Conservation (phyloP, 352 stramenopile species). For the Phytophthora pistaciae region DNA sequence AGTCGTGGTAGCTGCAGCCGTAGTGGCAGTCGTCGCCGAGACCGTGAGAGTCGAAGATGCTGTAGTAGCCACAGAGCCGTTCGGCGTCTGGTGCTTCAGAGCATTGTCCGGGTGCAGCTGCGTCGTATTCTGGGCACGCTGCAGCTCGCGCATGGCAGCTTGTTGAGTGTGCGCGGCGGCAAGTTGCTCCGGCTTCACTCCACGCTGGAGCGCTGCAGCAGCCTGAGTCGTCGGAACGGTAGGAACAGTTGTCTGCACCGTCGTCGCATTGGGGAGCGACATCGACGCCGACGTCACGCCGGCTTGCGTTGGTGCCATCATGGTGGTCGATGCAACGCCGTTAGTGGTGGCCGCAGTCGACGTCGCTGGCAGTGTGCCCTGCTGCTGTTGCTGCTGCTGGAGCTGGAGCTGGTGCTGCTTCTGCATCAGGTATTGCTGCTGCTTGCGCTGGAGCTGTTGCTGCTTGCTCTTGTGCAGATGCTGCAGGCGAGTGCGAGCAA, state of each 20-base stretch:
- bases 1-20: conserved; percentile 16
- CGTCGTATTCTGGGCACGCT: conserved; percentile 64
- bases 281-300: conserved; percentile 37
- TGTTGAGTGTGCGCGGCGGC: conserved; percentile 67
- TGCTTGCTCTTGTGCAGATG: conserved; percentile 86
- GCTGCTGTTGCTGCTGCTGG: conserved; percentile 74
- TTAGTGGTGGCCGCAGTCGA: conserved; percentile 33
- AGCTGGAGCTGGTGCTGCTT: conserved; percentile 82
- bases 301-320: conserved; percentile 46
- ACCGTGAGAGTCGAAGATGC: conserved; percentile 14
- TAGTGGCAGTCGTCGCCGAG: conserved; percentile 22
- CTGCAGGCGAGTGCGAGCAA: conserved; percentile 70
- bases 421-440: conserved; percentile 83
- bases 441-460: conserved; percentile 81
- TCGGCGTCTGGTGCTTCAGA: conserved; percentile 45
- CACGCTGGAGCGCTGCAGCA: conserved; percentile 39
- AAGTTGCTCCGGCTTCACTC: conserved; percentile 70
- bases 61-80: conserved; percentile 18
- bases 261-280: conserved; percentile 50
- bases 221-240: conserved; percentile 39
- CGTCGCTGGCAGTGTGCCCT: conserved; percentile 39
- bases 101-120: conserved; percentile 54
- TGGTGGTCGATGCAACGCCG: conserved; percentile 25
- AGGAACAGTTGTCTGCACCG: conserved; percentile 46
- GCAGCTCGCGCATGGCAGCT: conserved; percentile 65